phyloP scores from a whole-genome alignment of 2,329 filamentous ascomycete genomes.

The Raffaelea arxii region DNA sequence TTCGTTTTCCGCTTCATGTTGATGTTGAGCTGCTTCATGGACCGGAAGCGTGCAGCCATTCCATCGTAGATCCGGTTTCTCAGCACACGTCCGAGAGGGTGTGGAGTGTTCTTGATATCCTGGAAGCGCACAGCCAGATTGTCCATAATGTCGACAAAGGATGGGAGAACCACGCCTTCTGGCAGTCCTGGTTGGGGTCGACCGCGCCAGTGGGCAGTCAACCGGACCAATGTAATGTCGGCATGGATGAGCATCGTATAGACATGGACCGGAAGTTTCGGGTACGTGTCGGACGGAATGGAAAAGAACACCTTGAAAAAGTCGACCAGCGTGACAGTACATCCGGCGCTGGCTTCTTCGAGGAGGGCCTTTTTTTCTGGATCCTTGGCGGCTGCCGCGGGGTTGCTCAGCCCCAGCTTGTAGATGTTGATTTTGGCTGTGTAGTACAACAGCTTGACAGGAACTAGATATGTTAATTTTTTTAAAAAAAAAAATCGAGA shows the following conservation, averaged over 20 bases:
- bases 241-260: constrained; percentile 13
- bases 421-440: constrained; percentile 13
- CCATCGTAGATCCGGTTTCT: constrained; percentile 11
- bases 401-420: constrained; percentile 11
- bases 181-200: constrained; percentile 4
- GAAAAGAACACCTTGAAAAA: constrained; percentile 13
- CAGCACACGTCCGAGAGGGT: constrained; percentile 10
- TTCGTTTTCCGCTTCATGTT: constrained; percentile 5
- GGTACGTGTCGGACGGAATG: constrained; percentile 9
- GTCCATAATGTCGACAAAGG: constrained; percentile 12
- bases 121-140: constrained; percentile 11
- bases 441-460: constrained; percentile 12
- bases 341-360: constrained; percentile 4
- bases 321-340: constrained; percentile 7
- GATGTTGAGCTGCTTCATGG: constrained; percentile 11
- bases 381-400: neutral
- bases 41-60: constrained; percentile 13
- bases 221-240: constrained; percentile 13
- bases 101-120: constrained; percentile 3
- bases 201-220: constrained; percentile 13
- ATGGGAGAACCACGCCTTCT: constrained; percentile 8
- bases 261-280: constrained; percentile 9
- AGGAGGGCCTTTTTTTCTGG: neutral
- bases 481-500: neutral
- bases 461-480: constrained; percentile 3